Conservation (phyloP, 2,329 filamentous ascomycete species). For the Trichoderma breve region DNA sequence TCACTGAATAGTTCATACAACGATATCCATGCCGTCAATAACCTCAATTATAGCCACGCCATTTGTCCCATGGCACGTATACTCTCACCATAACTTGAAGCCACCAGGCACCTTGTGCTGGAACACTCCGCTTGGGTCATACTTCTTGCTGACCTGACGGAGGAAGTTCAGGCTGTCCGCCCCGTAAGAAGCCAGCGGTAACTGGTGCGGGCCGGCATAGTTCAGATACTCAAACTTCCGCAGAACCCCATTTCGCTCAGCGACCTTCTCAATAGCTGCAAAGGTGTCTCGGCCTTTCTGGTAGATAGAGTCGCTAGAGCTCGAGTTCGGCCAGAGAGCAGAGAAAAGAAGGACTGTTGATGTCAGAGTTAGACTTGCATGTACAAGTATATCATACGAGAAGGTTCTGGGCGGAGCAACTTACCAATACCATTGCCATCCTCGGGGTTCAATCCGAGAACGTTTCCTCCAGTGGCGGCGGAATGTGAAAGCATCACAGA, state of each 20-base stretch:
- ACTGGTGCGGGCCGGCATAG: not conserved
- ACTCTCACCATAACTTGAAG: constrained; percentile 36
- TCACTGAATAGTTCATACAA: not conserved
- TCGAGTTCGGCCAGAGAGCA: constrained; percentile 6
- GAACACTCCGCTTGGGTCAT: constrained; percentile 35
- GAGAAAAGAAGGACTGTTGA: constrained; percentile 4
- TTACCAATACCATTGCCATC: constrained; percentile 3
- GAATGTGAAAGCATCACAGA: constrained; percentile 7
- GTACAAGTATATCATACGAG: not conserved
- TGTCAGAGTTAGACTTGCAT: not conserved
- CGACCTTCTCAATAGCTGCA: not conserved
- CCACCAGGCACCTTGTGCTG: constrained; percentile 29
- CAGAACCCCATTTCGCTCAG: not conserved
- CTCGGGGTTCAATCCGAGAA: not conserved
- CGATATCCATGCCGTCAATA: not conserved
- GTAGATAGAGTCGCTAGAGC: not conserved
- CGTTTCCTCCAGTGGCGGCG: not conserved
- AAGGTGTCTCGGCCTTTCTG: not conserved
- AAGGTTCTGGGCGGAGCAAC: not conserved
- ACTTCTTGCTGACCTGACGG: constrained; percentile 28
- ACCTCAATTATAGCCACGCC: not conserved
- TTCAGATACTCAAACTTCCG: constrained; percentile 11
- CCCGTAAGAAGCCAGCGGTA: not conserved
- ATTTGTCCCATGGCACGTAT: not conserved
- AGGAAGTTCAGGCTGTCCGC: not conserved